phyloP scores from a whole-genome alignment of 441 rosid genomes.

The Pelargonium myrrhifolium region DNA sequence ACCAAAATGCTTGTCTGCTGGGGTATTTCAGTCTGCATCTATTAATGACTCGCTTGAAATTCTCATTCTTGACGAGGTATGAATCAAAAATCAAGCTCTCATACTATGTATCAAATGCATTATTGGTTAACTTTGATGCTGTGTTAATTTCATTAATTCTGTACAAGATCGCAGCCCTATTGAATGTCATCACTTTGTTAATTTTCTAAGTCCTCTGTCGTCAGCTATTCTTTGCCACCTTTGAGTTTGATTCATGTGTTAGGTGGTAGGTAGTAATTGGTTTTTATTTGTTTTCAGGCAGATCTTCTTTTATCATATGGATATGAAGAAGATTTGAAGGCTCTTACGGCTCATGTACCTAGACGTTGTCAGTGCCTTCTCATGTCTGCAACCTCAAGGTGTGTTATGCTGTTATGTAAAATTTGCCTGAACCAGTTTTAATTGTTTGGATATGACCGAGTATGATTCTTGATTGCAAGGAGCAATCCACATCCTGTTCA shows the following conservation, averaged over 20 bases:
- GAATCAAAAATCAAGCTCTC: slow-evolving; percentile 5
- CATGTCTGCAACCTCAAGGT: slow-evolving; percentile 98
- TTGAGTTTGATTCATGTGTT: background rate
- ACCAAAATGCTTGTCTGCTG: slow-evolving; percentile 67
- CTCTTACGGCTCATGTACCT: slow-evolving; percentile 69
- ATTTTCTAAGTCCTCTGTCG: background rate
- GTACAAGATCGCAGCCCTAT: too few relatives aligned
- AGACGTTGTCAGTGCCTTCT: slow-evolving; percentile 88
- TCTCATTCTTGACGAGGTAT: slow-evolving; percentile 90
- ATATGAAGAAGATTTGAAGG: slow-evolving; percentile 80
- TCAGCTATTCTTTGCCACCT: background rate
- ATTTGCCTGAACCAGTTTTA: background rate
- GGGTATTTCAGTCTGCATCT: slow-evolving; percentile 48
- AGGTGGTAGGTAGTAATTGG: slow-evolving; percentile 13
- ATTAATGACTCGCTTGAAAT: slow-evolving; percentile 64
- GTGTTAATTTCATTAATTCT: too few relatives aligned
- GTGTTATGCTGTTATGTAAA: slow-evolving; percentile 18
- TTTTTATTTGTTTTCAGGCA: slow-evolving; percentile 53
- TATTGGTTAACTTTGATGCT: background rate
- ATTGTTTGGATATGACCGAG: background rate
- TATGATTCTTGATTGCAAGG: background rate
- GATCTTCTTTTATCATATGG: slow-evolving; percentile 90
- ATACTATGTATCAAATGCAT: background rate
- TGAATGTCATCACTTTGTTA: background rate
- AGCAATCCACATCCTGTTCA: background rate